Conservation (phyloP, 306 rosid genomes). For the Prinsepia uniflora region DNA sequence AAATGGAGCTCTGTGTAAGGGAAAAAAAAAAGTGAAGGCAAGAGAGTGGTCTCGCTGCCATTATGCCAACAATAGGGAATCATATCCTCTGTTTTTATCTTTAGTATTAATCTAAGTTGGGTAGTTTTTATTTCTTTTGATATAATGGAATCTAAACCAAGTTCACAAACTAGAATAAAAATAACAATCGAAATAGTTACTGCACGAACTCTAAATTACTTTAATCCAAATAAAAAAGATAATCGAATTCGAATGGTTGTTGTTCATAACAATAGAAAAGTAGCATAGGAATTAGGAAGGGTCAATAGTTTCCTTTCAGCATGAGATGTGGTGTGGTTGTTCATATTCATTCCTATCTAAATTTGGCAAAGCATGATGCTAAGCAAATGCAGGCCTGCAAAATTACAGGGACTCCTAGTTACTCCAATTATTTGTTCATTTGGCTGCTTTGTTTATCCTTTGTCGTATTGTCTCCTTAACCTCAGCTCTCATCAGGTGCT, state of each 20-base stretch:
- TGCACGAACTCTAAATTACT: no score
- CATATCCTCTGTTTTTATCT: slow-evolving; percentile 25
- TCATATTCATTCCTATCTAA: background rate
- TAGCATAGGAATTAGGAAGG: background rate
- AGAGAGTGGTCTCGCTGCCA: slow-evolving; percentile 6
- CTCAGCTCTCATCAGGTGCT: slow-evolving; percentile 19
- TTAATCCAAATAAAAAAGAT: no score
- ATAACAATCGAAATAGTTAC: no score
- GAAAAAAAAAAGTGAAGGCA: slow-evolving; percentile 22
- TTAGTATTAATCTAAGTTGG: slow-evolving; percentile 7
- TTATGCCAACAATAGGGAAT: slow-evolving; percentile 31
- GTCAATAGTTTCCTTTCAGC: background rate
- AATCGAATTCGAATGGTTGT: no score
- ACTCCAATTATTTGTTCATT: slow-evolving; percentile 13
- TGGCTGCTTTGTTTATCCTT: slow-evolving; percentile 7
- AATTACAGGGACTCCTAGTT: background rate
- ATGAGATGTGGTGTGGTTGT: background rate
- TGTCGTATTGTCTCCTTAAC: slow-evolving; percentile 10
- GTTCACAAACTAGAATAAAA: no score
- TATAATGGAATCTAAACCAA: no score
- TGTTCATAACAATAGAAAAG: no score
- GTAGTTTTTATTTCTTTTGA: background rate
- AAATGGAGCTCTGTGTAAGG: slow-evolving; percentile 18
- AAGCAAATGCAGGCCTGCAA: background rate
- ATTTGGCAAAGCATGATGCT: background rate